Percentiles rank a stretch among this genome's conserved stretches.
These are phyloP conservation scores for Solanum chaucha DNA, from an alignment of 257 asterid species.

Conservation along the genomic window DNA sequence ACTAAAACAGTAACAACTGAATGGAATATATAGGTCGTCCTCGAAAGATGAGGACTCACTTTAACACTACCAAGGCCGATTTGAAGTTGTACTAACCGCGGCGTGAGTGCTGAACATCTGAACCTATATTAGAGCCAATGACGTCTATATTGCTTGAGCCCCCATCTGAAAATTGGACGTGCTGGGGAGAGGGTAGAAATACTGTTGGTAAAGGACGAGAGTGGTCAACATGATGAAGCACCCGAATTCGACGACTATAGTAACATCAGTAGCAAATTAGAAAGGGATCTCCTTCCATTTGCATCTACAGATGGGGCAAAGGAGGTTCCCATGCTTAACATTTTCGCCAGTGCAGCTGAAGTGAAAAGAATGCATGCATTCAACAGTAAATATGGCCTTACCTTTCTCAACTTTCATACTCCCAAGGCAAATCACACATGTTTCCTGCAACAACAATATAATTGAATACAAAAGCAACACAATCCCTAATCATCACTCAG, in stretches of 20 bases:
- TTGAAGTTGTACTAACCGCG: too few relatives aligned
- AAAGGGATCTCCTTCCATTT: slow-evolving; percentile 24
- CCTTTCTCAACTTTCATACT: slow-evolving; percentile 11
- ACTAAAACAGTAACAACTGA: too few relatives aligned
- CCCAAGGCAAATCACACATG: slow-evolving; percentile 21
- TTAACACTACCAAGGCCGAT: too few relatives aligned
- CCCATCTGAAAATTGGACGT: neutral
- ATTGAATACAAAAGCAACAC: neutral
- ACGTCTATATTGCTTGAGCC: neutral
- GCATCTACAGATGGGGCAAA: slow-evolving; percentile 20
- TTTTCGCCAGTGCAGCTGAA: slow-evolving; percentile 18
- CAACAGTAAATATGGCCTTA: slow-evolving; percentile 22
- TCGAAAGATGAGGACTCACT: too few relatives aligned
- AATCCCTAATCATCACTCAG: too few relatives aligned
- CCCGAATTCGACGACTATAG: too few relatives aligned
- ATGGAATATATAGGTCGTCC: too few relatives aligned
- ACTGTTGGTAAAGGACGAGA: neutral
- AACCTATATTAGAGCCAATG: neutral
- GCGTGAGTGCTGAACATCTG: too few relatives aligned
- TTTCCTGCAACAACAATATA: neutral
- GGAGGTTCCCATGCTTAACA: slow-evolving; percentile 16
- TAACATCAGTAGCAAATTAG: neutral
- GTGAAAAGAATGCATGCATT: slow-evolving; percentile 25
- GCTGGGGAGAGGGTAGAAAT: neutral
- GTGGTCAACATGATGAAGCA: neutral